Conservation (phyloP, 306 rosid genomes). For the Cercis canadensis region DNA sequence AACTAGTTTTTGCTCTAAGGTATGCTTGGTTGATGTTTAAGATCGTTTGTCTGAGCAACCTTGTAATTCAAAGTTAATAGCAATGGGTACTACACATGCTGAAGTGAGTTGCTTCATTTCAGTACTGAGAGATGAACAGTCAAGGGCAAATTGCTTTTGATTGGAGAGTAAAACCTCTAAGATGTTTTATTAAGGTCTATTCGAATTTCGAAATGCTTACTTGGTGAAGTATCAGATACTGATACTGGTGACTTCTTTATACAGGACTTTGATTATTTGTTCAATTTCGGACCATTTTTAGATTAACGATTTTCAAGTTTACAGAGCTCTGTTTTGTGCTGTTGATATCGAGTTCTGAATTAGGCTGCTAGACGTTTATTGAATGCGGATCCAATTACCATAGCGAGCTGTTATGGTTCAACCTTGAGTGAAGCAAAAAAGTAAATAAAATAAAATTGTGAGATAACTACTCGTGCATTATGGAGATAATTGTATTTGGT, state of each 20-base stretch:
- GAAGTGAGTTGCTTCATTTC: background rate
- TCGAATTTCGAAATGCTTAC: background rate
- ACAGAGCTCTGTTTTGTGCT: constrained; percentile 12
- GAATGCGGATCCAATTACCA: background rate
- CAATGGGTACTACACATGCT: background rate
- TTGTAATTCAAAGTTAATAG: no score
- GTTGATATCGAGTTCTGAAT: background rate
- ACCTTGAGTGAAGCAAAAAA: no score
- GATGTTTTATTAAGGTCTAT: no score
- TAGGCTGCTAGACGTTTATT: background rate
- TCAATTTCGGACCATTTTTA: constrained; percentile 21
- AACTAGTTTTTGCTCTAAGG: background rate
- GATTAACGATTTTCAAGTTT: constrained; percentile 4
- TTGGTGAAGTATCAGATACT: constrained; percentile 21
- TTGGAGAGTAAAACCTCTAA: no score
- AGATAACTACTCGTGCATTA: no score
- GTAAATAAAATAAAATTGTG: no score
- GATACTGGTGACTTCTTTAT: constrained; percentile 17
- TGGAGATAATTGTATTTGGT: no score
- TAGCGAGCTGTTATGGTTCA: background rate
- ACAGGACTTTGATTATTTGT: background rate
- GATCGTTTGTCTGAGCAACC: no score
- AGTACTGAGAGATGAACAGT: background rate
- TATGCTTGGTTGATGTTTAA: constrained; percentile 3
- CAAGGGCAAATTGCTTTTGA: no score